A percentile compares a stretch with the other conserved stretches of the same genome.
Evolutionary conservation across 176 grass and related monocot species (phyloP).

Genomic region (Urochloa ruziziensis): DNA sequence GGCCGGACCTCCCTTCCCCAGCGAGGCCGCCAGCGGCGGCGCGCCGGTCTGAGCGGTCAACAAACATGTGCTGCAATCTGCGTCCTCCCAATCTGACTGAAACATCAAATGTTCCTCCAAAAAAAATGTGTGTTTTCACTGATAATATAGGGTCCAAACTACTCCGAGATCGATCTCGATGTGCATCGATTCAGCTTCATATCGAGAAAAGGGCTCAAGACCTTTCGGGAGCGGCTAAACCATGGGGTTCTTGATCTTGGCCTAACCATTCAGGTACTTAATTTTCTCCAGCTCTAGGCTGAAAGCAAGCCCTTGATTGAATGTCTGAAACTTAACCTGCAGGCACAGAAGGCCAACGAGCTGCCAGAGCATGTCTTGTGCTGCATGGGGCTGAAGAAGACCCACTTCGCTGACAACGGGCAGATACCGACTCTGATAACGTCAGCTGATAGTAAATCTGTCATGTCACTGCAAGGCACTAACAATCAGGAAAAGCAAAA

Average conservation of each 20-base stretch:
- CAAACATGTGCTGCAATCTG: conserved; percentile 5
- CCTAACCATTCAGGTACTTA: conserved; percentile 82
- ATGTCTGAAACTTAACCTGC: conserved; percentile 31
- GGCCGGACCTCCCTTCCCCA: too few species aligned
- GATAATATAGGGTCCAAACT: conserved; percentile 75
- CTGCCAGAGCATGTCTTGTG: conserved; percentile 88
- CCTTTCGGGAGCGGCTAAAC: conserved; percentile 67
- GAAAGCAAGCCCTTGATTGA: background rate
- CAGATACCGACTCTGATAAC: conserved; percentile 79
- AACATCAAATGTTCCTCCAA: background rate
- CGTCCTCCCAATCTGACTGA: conserved; percentile 18
- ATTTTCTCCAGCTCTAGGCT: background rate
- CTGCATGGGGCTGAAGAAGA: conserved; percentile 77
- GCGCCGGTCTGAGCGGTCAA: too few species aligned
- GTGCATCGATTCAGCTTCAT: conserved; percentile 90
- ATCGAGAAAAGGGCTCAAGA: conserved; percentile 80
- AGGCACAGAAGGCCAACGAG: conserved; percentile 94
- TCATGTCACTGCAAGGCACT: conserved; percentile 29
- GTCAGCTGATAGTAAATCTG: conserved; percentile 44
- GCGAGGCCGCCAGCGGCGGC: too few species aligned
- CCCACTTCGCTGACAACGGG: conserved; percentile 63
- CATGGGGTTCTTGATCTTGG: conserved; percentile 78
- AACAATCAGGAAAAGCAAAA: conserved; percentile 22
- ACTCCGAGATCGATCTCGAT: conserved; percentile 94
- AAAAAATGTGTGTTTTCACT: conserved; percentile 18